These are phyloP conservation scores for Lophiotrema nucula DNA, from an alignment of 495 filamentous ascomycete genomes.

Conservation along the genomic window DNA sequence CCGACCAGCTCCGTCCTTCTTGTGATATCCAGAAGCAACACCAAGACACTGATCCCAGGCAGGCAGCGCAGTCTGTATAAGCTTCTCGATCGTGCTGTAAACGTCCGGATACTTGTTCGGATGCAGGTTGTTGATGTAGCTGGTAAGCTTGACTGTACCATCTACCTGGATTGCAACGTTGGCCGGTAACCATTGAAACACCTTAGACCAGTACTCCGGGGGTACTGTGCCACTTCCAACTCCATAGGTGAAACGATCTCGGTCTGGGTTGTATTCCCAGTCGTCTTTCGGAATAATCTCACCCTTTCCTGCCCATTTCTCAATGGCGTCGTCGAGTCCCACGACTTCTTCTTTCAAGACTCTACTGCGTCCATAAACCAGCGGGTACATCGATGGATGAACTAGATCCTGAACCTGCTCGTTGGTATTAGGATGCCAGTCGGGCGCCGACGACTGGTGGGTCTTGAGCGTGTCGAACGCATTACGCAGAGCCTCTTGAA, in stretches of 20 bases:
- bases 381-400: slow-evolving; percentile 26
- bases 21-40: neutral
- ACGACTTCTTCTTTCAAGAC: slow-evolving; percentile 8
- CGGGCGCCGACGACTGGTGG: slow-evolving; percentile 9
- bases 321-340: slow-evolving; percentile 13
- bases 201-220: slow-evolving; percentile 14
- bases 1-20: slow-evolving; percentile 13
- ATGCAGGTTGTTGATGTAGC: slow-evolving; percentile 29
- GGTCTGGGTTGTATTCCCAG: neutral
- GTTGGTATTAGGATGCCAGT: slow-evolving; percentile 25
- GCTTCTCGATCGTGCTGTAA: slow-evolving; percentile 21
- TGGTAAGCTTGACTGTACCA: slow-evolving; percentile 16
- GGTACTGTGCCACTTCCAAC: neutral
- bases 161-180: slow-evolving; percentile 20
- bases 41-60: slow-evolving; percentile 28
- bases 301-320: slow-evolving; percentile 25
- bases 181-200: slow-evolving; percentile 26
- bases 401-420: slow-evolving; percentile 24
- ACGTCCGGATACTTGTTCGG: slow-evolving; percentile 15
- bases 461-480: slow-evolving; percentile 9
- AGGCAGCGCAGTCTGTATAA: slow-evolving; percentile 12
- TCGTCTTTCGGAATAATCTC: neutral
- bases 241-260: neutral
- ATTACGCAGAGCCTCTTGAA: slow-evolving; percentile 9
- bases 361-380: slow-evolving; percentile 24